Conservation (phyloP, 2,329 filamentous ascomycete species). For the Ophiocordyceps robertsii region DNA sequence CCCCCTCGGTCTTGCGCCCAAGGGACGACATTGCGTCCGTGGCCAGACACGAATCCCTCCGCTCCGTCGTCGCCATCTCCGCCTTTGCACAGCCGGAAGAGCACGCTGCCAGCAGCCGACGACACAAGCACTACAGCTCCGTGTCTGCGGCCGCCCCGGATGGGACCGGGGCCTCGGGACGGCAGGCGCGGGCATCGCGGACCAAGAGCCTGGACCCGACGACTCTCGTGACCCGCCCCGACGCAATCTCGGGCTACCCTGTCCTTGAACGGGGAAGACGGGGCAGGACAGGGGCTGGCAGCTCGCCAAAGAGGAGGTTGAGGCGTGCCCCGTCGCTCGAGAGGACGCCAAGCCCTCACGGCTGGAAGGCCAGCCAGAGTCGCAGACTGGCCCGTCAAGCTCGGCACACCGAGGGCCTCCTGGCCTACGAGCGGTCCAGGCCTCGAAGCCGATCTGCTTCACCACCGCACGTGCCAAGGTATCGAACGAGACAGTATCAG, state of each 20-base stretch:
- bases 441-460: conserved; percentile 2
- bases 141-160: too few species aligned
- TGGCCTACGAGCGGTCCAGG: background rate
- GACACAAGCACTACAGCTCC: too few species aligned
- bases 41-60: too few species aligned
- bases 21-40: too few species aligned
- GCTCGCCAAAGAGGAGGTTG: background rate
- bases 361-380: background rate
- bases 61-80: too few species aligned
- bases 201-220: background rate
- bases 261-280: background rate
- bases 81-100: too few species aligned
- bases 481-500: conserved; percentile 1
- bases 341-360: background rate
- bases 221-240: background rate
- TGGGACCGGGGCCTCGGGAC: background rate
- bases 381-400: background rate
- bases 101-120: too few species aligned
- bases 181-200: background rate
- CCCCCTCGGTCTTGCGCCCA: too few species aligned
- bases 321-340: background rate
- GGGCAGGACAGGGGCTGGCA: background rate
- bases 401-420: background rate
- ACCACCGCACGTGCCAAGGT: conserved; percentile 4
- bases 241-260: conserved; percentile 2